phyloP scores from a whole-genome alignment of 768 basidiomycete genomes.

The Phaffia australis region DNA sequence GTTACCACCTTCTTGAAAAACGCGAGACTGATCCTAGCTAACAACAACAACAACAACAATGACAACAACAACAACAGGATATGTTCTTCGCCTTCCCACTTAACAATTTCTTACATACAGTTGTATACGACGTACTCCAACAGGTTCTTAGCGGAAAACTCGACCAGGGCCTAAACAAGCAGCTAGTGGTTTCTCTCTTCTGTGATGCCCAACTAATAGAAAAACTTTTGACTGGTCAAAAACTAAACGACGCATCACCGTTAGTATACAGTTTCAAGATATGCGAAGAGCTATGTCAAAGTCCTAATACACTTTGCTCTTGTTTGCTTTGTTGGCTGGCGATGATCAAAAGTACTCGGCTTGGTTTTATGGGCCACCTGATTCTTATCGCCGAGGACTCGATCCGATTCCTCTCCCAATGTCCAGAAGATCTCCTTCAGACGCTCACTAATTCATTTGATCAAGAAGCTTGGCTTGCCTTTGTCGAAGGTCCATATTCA shows the following conservation, averaged over 20 bases:
- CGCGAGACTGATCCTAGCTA: not conserved
- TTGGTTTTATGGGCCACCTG: conserved; percentile 96
- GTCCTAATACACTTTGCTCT: not conserved
- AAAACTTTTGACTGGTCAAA: conserved; percentile 76
- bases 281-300: not conserved
- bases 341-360: conserved; percentile 35
- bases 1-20: not conserved
- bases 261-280: conserved; percentile 33
- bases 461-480: conserved; percentile 75
- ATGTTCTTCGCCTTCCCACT: conserved; percentile 91
- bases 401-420: conserved; percentile 74
- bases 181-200: conserved; percentile 72
- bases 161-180: conserved; percentile 65
- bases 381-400: conserved; percentile 91
- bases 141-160: conserved; percentile 84
- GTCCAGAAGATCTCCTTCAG: conserved; percentile 63
- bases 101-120: conserved; percentile 96
- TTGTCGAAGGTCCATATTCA: conserved; percentile 69
- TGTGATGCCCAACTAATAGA: conserved; percentile 73
- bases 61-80: conserved; percentile 47
- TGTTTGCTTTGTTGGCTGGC: not conserved
- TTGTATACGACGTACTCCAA: conserved; percentile 90
- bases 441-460: conserved; percentile 59
- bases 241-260: conserved; percentile 65
- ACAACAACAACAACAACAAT: not conserved